Base-by-base conservation (phyloP, 2,329 filamentous ascomycete species). In the Cladosporium sp. region DNA sequence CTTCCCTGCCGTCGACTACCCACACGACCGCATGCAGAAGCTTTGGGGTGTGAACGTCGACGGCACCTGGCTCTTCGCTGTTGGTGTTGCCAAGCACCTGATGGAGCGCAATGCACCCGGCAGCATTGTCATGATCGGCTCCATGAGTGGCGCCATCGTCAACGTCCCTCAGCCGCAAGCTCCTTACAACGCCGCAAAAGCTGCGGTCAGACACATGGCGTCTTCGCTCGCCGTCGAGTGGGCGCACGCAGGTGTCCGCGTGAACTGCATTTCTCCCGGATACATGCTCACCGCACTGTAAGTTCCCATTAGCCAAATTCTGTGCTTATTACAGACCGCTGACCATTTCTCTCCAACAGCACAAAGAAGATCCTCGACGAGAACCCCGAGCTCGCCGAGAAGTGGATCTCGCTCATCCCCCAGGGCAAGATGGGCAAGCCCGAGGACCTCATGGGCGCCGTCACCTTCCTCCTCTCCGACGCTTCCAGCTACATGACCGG, bases 261-360 rank as follows among this genome's bases (percentile, higher is more conserved):
- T 98, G 71, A 98, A 98, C 82, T 95, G 92, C 80, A 95, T 98
- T 77, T 93, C 90, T 34, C 94, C 94, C 0, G 94, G 95, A 54
- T 98, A 98, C 80, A 98, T 98, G 94, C 83, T 97, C 71, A 97
- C 94, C 18, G 91, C 93, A 66, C 81, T 97, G 91, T 94, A 84
- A 87, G 90, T 81, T 28, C n/a, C 3, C 8, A 11, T 30, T 32
- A 32, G 28, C 26, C 18, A 7, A 59, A 30, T 7, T n/a, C 3
- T 21, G n/a, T 57, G 18, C 12, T 18, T 12, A 11, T 32, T 1
- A 44, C 15, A n/a, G 32, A 34, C 12, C 34, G 14, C 38, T 58
- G 10, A 55, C 24, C 49, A 38, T 30, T 4, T 34, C 18, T 6
- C 11, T 55, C 21, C 18, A 6, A 58, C 74, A 96, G 92, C 63